phyloP scores from a whole-genome alignment of 306 rosid species.

The Sphenostylis stenocarpa region DNA sequence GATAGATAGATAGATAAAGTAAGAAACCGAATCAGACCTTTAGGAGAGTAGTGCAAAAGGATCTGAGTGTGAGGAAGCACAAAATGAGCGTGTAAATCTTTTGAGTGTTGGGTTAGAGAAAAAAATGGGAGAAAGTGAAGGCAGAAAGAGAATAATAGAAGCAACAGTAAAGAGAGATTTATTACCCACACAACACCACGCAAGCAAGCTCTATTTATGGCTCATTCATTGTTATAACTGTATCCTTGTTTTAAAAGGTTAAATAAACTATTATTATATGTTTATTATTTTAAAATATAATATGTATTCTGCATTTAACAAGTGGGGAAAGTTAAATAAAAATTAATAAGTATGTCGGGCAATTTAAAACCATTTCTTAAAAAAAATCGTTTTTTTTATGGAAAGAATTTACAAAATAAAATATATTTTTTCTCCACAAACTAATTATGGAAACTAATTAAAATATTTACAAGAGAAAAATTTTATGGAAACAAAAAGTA shows the following conservation, averaged over 20 bases:
- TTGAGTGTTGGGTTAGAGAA: neutral
- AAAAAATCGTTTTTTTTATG: too few relatives aligned
- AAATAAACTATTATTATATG: too few relatives aligned
- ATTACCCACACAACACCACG: conserved; percentile 7
- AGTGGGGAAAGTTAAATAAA: too few relatives aligned
- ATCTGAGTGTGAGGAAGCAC: conserved; percentile 34
- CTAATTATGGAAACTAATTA: too few relatives aligned
- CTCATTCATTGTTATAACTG: neutral
- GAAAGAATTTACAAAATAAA: too few relatives aligned
- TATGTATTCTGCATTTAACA: too few relatives aligned
- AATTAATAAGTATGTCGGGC: too few relatives aligned
- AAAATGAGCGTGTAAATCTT: neutral
- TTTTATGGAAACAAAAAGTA: too few relatives aligned
- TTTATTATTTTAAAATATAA: too few relatives aligned
- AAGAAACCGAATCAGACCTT: conserved; percentile 23
- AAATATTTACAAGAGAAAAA: too few relatives aligned
- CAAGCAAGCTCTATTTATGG: neutral
- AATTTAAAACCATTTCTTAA: too few relatives aligned
- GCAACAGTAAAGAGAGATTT: conserved; percentile 16
- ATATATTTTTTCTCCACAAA: too few relatives aligned
- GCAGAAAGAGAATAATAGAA: conserved; percentile 10
- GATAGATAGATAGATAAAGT: neutral
- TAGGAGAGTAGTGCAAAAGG: neutral
- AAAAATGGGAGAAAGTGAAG: neutral
- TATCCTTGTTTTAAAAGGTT: neutral